A percentile compares a stretch with the other conserved stretches of the same genome.
Evolutionary conservation across 2,329 filamentous ascomycete genomes (phyloP).

Genomic region (Fusarium liriodendri): DNA sequence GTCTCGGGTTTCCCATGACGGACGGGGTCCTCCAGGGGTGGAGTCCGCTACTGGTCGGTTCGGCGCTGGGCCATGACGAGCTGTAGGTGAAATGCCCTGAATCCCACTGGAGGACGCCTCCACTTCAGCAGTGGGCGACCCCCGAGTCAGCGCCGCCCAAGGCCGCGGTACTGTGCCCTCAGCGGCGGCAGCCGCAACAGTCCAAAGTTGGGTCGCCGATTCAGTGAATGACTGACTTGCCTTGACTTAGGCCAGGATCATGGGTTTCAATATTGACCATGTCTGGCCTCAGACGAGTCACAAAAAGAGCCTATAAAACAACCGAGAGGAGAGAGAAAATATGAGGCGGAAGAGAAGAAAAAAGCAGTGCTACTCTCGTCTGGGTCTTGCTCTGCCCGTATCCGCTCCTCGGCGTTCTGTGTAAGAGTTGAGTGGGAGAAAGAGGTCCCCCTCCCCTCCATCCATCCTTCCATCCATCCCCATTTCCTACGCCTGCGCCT

Average conservation of each 20-base stretch:
- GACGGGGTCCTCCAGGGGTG: constrained; percentile 14
- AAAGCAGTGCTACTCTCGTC: not conserved
- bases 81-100: constrained; percentile 21
- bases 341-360: not conserved
- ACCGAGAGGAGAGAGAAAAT: not conserved
- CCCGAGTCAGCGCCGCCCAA: constrained; percentile 23
- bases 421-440: constrained; percentile 20
- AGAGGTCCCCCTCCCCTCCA: constrained; percentile 25
- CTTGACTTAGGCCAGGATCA: not conserved
- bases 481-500: not conserved
- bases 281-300: not conserved
- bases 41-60: not conserved
- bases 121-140: not conserved
- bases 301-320: not conserved
- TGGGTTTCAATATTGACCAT: not conserved
- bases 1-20: constrained; percentile 25
- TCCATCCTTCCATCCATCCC: constrained; percentile 17
- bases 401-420: not conserved
- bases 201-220: not conserved
- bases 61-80: not conserved
- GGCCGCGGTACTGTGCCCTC: not conserved
- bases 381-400: not conserved
- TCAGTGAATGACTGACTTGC: constrained; percentile 15
- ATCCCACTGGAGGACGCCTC: constrained; percentile 23
- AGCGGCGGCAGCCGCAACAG: not conserved